Percentiles rank a stretch among this genome's conserved stretches.
phyloP scores from a whole-genome alignment of 805 yeast genomes.

The Lachancea sp. region DNA sequence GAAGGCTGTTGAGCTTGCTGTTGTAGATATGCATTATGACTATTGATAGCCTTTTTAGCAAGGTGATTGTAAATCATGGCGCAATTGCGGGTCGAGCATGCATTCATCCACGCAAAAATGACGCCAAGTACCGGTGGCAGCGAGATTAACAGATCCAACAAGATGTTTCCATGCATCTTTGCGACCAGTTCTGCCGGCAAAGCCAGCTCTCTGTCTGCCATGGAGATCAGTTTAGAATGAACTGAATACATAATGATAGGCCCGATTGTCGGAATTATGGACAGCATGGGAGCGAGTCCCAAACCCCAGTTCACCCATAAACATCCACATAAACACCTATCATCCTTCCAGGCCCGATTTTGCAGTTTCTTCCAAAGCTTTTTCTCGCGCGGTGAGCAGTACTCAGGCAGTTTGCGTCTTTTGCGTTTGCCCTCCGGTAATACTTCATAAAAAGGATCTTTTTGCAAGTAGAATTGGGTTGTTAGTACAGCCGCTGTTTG shows the following conservation, averaged over 20 bases:
- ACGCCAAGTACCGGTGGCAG: slow-evolving; percentile 79
- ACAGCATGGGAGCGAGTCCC: slow-evolving; percentile 70
- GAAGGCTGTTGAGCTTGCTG: background rate
- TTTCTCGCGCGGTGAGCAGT: slow-evolving; percentile 52
- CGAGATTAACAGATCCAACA: slow-evolving; percentile 65
- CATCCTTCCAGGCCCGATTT: slow-evolving; percentile 80
- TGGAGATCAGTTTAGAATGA: slow-evolving; percentile 56
- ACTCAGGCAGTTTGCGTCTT: slow-evolving; percentile 54
- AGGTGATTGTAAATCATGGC: slow-evolving; percentile 55
- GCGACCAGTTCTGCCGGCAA: slow-evolving; percentile 56
- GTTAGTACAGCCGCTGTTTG: background rate
- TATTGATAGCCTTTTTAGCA: slow-evolving; percentile 20
- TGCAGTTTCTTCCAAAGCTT: slow-evolving; percentile 70
- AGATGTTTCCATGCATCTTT: slow-evolving; percentile 69
- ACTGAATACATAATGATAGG: slow-evolving; percentile 74
- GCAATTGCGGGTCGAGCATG: slow-evolving; percentile 85
- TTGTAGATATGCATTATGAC: slow-evolving; percentile 1
- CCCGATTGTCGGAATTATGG: slow-evolving; percentile 77
- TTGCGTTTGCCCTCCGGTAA: slow-evolving; percentile 45
- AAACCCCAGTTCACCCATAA: slow-evolving; percentile 56
- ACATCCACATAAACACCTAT: slow-evolving; percentile 75
- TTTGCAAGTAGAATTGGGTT: background rate
- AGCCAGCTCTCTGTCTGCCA: slow-evolving; percentile 51
- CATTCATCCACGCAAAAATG: slow-evolving; percentile 72
- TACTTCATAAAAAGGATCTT: slow-evolving; percentile 57